A percentile compares a stretch with the other conserved stretches of the same genome.
Conservation (phyloP, 805 yeast genomes). For the Yarrowia sp. region DNA sequence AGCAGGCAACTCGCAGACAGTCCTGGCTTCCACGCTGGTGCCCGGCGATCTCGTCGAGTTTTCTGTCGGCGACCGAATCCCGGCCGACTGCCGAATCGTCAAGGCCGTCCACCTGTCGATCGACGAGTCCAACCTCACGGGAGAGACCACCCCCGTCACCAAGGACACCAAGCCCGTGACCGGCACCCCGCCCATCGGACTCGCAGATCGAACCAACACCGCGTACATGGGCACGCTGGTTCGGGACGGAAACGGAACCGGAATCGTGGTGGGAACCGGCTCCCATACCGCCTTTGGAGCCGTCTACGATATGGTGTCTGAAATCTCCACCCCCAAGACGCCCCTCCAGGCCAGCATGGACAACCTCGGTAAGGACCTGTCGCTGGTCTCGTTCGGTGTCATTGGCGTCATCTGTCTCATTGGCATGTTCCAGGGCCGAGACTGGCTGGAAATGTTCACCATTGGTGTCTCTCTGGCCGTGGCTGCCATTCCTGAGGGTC, state of each 20-base stretch:
- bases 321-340: conserved; percentile 96
- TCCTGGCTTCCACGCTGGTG: conserved; percentile 83
- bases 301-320: conserved; percentile 94
- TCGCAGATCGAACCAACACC: conserved; percentile 74
- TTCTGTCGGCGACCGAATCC: conserved; percentile 91
- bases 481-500: conserved; percentile 99
- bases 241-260: conserved; percentile 93
- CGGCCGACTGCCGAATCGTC: conserved; percentile 88
- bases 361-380: conserved; percentile 88
- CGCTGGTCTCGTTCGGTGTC: conserved; percentile 80
- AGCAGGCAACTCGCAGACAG: conserved; percentile 77
- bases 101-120: conserved; percentile 80
- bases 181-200: conserved; percentile 52
- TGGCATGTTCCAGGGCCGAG: conserved; percentile 90
- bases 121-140: conserved; percentile 95
- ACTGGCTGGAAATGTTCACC: conserved; percentile 98
- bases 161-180: conserved; percentile 58
- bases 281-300: conserved; percentile 90
- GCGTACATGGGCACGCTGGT: conserved; percentile 98
- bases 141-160: conserved; percentile 88
- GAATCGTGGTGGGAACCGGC: conserved; percentile 92
- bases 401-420: conserved; percentile 91
- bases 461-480: conserved; percentile 97
- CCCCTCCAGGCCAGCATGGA: conserved; percentile 97
- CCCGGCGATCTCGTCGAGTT: conserved; percentile 96